Base-by-base conservation (phyloP, 176 grass and related monocot genomes). In the Cenchrus americanus region DNA sequence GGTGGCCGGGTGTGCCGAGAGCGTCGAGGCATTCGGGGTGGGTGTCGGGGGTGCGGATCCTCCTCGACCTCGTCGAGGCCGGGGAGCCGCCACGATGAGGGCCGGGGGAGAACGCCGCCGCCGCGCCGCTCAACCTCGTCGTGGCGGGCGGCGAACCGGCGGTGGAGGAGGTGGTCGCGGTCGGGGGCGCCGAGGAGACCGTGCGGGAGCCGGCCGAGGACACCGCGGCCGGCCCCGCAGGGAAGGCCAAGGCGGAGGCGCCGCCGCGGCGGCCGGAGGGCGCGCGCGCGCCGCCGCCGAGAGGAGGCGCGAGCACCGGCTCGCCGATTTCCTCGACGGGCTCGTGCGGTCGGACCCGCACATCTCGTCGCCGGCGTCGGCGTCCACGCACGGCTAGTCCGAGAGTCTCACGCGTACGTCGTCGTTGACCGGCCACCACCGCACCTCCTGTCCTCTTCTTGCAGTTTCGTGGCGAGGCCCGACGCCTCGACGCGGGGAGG, bases 1-100 rank as follows among this genome's bases (percentile, higher is more conserved):
- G 89, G 91, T 99, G 17, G 97, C 97, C 14, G 91, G 97, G 10
- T 99, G 97, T 78, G 75, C 79, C 10, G 97, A 99, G 89, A 91
- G 93, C 79, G 86, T 99, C 0, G 84, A 84, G 19, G 91, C 89
- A 5, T 94, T 99, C 84, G 62, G n/a, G 71, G 6, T 66, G 66
- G 83, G 84, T 99, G 10, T 87, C 89, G 54, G 93, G 97, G 18
- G 78, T 94, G 9, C 65, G 91, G 18, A 90, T 96, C 71, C 92
- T 99, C 2, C 78, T 92, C 1, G 96, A 99, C 24, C 73, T 96
- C 66, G 62, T 96, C 34, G 96, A 96, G 49, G 59, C 73, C 0
- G 54, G 77, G 0, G 87, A 10, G 88, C 85, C 0, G 70, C 71
- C 1, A 92, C 85, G 1, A 15, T 43, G 21, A 70, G 96, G 74